Conservation (phyloP, 495 filamentous ascomycete species). For the Trichoderma parareesei region DNA sequence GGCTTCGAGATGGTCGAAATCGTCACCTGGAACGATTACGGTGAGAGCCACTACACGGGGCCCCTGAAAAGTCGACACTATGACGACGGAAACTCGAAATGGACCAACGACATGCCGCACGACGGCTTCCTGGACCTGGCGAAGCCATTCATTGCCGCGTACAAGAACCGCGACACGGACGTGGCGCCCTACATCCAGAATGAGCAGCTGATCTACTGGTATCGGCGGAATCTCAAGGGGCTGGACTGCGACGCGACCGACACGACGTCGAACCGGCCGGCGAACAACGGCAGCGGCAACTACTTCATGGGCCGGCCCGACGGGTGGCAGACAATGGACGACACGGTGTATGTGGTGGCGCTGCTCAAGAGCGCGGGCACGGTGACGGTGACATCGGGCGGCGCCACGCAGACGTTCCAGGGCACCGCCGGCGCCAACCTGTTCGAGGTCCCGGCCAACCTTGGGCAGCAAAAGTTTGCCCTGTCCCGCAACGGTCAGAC, state of each 20-base stretch:
- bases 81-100: conserved; percentile 54
- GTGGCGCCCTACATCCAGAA: conserved; percentile 34
- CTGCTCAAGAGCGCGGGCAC: conserved; percentile 41
- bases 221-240: conserved; percentile 41
- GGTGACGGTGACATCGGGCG: conserved; percentile 43
- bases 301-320: conserved; percentile 51
- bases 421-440: conserved; percentile 46
- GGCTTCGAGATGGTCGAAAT: conserved; percentile 52
- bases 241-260: conserved; percentile 48
- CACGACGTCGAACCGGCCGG: conserved; percentile 35
- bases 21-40: conserved; percentile 64
- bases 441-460: conserved; percentile 44
- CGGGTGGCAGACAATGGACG: conserved; percentile 44
- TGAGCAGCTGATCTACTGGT: conserved; percentile 54
- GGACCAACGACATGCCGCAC: conserved; percentile 56
- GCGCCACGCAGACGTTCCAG: conserved; percentile 34
- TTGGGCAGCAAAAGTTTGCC: conserved; percentile 46
- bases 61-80: conserved; percentile 41
- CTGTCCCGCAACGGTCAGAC: conserved; percentile 39
- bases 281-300: conserved; percentile 41
- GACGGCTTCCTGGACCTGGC: conserved; percentile 54
- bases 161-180: conserved; percentile 43
- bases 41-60: conserved; percentile 51
- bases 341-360: conserved; percentile 49
- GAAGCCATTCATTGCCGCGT: conserved; percentile 52